These are phyloP conservation scores for Prunus mume DNA, from an alignment of 306 rosid genomes.

Conservation along the genomic window DNA sequence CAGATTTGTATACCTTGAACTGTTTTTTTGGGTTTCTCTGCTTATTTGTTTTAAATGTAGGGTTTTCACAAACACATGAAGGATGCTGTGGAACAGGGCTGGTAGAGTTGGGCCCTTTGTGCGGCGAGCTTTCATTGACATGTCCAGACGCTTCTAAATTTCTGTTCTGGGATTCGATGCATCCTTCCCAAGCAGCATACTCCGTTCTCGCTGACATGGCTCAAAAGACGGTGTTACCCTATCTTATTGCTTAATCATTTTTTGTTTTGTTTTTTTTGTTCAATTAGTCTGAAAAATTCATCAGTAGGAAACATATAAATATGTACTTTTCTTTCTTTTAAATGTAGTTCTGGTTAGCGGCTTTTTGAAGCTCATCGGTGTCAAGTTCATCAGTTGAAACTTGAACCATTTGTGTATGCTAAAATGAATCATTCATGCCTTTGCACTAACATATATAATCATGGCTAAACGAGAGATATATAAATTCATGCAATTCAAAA, in stretches of 20 bases:
- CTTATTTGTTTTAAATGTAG: constrained; percentile 4
- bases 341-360: too few relatives aligned
- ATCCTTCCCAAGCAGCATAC: constrained; percentile 35
- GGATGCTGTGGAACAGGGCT: constrained; percentile 61
- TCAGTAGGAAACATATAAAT: too few relatives aligned
- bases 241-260: not conserved
- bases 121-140: constrained; percentile 21
- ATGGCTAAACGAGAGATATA: too few relatives aligned
- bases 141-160: constrained; percentile 38
- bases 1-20: too few relatives aligned
- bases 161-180: constrained; percentile 50
- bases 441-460: too few relatives aligned
- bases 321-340: too few relatives aligned
- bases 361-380: too few relatives aligned
- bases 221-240: not conserved
- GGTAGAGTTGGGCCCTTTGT: constrained; percentile 37
- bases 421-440: too few relatives aligned
- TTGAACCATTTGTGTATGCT: too few relatives aligned
- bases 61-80: constrained; percentile 23
- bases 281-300: not conserved
- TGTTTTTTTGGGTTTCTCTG: not conserved
- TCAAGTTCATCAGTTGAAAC: too few relatives aligned
- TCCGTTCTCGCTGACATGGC: constrained; percentile 7
- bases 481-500: not conserved
- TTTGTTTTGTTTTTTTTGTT: not conserved